These are phyloP conservation scores for Geotrichum phurueaensis DNA, from an alignment of 1,139 yeast species.

Conservation along the genomic window DNA sequence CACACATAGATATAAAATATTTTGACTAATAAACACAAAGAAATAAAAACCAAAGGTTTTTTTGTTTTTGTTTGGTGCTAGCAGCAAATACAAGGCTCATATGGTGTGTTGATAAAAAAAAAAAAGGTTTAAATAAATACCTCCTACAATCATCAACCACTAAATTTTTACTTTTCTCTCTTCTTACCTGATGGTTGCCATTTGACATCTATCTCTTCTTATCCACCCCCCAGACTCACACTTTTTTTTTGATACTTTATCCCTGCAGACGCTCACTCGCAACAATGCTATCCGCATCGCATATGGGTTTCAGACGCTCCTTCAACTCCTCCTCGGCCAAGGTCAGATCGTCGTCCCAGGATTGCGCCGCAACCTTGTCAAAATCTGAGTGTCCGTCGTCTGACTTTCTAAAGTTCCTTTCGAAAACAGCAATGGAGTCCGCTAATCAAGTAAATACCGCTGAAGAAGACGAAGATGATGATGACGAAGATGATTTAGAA, in stretches of 20 bases:
- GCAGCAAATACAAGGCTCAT: too few species aligned
- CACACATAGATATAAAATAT: too few species aligned
- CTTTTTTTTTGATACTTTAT: not conserved
- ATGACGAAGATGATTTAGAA: constrained; percentile 17
- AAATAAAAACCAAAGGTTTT: too few species aligned
- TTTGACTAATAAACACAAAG: too few species aligned
- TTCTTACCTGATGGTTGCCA: not conserved
- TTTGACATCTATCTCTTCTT: not conserved
- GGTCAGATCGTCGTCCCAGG: constrained; percentile 12
- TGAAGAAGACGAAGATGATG: constrained; percentile 19
- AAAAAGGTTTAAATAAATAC: not conserved
- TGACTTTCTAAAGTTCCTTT: constrained; percentile 10
- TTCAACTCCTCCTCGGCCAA: not conserved
- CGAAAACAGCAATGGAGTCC: constrained; percentile 8
- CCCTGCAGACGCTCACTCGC: not conserved
- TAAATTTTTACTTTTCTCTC: not conserved
- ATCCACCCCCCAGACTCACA: not conserved
- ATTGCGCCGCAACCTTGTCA: constrained; percentile 9
- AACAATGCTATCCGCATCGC: constrained; percentile 6
- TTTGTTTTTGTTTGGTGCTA: too few species aligned
- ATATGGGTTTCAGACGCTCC: constrained; percentile 2
- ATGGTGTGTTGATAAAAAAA: not conserved
- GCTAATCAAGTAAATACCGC: not conserved
- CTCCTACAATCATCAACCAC: not conserved
- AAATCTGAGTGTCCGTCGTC: constrained; percentile 1